These are phyloP conservation scores for Dryas integrifolia DNA, from an alignment of 331 rosid species.

Conservation along the genomic window DNA sequence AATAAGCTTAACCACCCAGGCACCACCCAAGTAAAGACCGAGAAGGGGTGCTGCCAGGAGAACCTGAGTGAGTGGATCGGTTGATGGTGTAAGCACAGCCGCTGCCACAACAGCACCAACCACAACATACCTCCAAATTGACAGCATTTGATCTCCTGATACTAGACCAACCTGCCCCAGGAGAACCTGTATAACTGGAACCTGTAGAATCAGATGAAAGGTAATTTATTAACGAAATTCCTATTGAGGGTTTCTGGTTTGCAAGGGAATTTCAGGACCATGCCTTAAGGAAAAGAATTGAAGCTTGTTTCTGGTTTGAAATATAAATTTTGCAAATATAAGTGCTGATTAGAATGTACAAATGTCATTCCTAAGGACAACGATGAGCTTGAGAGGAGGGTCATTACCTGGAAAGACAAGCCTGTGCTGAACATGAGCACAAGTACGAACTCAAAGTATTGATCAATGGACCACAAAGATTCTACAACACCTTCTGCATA, in stretches of 20 bases:
- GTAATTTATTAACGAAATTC: neutral
- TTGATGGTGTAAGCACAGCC: constrained; percentile 79
- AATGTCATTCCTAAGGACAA: neutral
- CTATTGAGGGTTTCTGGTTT: neutral
- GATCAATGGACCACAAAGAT: constrained; percentile 94
- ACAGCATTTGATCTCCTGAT: constrained; percentile 87
- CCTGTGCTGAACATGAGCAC: constrained; percentile 96
- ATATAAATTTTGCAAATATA: no score
- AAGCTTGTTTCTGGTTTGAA: neutral
- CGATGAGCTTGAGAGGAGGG: constrained; percentile 1
- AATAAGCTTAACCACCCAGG: constrained; percentile 80
- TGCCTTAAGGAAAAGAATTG: neutral
- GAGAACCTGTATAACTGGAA: constrained; percentile 78
- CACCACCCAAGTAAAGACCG: constrained; percentile 90
- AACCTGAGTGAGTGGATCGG: constrained; percentile 85
- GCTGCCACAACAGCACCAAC: constrained; percentile 93
- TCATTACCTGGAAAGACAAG: constrained; percentile 85
- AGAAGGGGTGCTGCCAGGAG: constrained; percentile 81
- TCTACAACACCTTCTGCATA: constrained; percentile 96
- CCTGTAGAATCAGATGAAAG: constrained; percentile 39
- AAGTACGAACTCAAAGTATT: constrained; percentile 87
- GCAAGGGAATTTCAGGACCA: no score
- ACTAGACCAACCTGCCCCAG: constrained; percentile 83
- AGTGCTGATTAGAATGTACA: neutral
- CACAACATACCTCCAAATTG: constrained; percentile 94